Base-by-base conservation (phyloP, 2,329 filamentous ascomycete species). In the Juglanconis sp. region DNA sequence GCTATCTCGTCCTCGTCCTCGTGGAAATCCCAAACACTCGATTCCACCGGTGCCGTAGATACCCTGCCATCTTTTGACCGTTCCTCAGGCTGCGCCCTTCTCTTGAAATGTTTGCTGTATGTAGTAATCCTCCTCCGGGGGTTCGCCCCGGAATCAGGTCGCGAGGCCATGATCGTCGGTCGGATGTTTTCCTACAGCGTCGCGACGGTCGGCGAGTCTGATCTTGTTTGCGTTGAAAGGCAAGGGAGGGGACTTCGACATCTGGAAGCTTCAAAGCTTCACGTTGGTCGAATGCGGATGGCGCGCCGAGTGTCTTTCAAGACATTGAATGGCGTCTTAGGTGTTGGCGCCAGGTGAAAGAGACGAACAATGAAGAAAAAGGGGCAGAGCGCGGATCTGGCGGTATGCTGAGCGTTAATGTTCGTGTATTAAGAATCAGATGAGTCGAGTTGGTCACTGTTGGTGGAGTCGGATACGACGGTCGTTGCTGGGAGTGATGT, bases 111-210 rank as follows among this genome's bases (percentile, higher is more conserved):
- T 56, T 67, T 72, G 44, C 71, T 70, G 50, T 73, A 73, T n/a
- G 71, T 69, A 5, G 66, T 65, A 32, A 68, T 57, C 56, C 68
- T 71, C 61, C 68, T 71, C 53, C 70, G 70, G 49, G 70, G 62
- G 8, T 65, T 65, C 49, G 68, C 61, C 47, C 64, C 64, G 53
- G 62, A 35, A 42, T 66, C 65, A 36, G 60, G 51, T 40, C 61
- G 61, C 3, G 67, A 53, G 42, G 68, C 64, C 66, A 68, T 65
- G 60, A 56, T 57, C 31, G 54, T 50, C 54, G 38, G 8, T 53
- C 17, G 42, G 8, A 47, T 38, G 44, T n/a, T 38, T 38, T 13
- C 32, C 9, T 2, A 35, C n/a, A 9, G 38, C 40, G 51, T 52
- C 46, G 54, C 11, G 15, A n/a, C 32, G 32, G 30, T 47, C 31